phyloP scores from a whole-genome alignment of 352 stramenopile genomes.

The Phytophthora citrophthora region DNA sequence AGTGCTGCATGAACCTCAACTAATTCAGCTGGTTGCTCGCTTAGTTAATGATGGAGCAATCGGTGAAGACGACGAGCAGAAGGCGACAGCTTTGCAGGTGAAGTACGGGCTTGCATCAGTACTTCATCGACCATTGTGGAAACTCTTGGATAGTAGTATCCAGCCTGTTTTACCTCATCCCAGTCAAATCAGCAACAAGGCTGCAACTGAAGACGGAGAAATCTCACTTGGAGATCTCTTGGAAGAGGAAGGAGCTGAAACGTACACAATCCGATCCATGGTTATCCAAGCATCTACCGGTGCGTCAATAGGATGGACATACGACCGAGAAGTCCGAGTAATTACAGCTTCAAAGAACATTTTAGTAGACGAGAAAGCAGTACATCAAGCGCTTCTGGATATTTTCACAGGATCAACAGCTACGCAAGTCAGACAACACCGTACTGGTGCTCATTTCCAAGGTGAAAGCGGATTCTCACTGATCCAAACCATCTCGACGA shows the following conservation, averaged over 20 bases:
- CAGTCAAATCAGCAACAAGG: conserved; percentile 16
- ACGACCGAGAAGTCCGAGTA: conserved; percentile 18
- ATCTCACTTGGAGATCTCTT: conserved; percentile 28
- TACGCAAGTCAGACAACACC: conserved; percentile 12
- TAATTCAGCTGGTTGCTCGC: conserved; percentile 40
- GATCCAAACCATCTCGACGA: conserved; percentile 13
- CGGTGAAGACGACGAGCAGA: conserved; percentile 10
- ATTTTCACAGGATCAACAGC: conserved; percentile 5
- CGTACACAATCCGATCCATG: conserved; percentile 8
- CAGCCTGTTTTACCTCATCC: conserved; percentile 26
- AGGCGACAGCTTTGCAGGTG: conserved; percentile 24
- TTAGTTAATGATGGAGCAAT: conserved; percentile 31
- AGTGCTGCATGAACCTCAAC: conserved; percentile 39
- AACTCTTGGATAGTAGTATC: conserved; percentile 25
- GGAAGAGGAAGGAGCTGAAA: conserved; percentile 3
- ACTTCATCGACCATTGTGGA: conserved; percentile 34
- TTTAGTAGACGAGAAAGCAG: conserved; percentile 13
- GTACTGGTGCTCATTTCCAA: conserved; percentile 14
- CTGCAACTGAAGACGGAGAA: conserved; percentile 7
- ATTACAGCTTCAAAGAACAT: conserved; percentile 3
- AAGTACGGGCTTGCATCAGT: conserved; percentile 24
- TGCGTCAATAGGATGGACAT: conserved; percentile 4
- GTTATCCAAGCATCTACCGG: conserved; percentile 3
- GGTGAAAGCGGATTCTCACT: conserved; percentile 12
- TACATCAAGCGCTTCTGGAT: conserved; percentile 7